Conservation (phyloP, 345 rosid species). For the Kernera saxatilis region DNA sequence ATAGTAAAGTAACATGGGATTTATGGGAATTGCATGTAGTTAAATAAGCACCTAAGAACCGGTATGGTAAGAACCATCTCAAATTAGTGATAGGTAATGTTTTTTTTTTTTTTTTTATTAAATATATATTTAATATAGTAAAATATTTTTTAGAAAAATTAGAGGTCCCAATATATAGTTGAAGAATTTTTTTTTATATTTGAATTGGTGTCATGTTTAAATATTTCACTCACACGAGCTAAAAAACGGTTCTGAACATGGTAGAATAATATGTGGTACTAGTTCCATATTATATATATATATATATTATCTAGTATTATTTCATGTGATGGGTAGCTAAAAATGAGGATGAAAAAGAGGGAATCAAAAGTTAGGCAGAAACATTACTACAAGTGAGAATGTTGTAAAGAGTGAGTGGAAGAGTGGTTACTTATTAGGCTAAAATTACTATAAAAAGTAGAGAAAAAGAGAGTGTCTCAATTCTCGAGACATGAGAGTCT, state of each 20-base stretch:
- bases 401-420: not conserved
- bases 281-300: not conserved
- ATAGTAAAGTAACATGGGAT: not conserved
- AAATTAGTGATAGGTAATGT: too few species aligned
- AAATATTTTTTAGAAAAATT: too few species aligned
- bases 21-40: not conserved
- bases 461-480: conserved; percentile 17
- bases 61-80: too few species aligned
- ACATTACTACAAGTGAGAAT: conserved; percentile 11
- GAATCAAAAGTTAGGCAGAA: conserved; percentile 26
- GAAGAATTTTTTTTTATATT: too few species aligned
- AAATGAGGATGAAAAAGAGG: conserved; percentile 8
- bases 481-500: conserved; percentile 17
- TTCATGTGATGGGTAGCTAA: conserved; percentile 3
- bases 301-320: too few species aligned
- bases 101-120: too few species aligned
- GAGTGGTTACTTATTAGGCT: conserved; percentile 25
- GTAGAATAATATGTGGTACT: not conserved
- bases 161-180: too few species aligned
- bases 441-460: conserved; percentile 12
- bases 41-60: not conserved
- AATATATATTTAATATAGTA: too few species aligned
- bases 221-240: too few species aligned
- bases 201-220: too few species aligned
- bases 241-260: too few species aligned